A percentile compares a stretch with the other conserved stretches of the same genome.
These are phyloP conservation scores for Gillenia trifoliata DNA, from an alignment of 306 rosid species.

Conservation along the genomic window DNA sequence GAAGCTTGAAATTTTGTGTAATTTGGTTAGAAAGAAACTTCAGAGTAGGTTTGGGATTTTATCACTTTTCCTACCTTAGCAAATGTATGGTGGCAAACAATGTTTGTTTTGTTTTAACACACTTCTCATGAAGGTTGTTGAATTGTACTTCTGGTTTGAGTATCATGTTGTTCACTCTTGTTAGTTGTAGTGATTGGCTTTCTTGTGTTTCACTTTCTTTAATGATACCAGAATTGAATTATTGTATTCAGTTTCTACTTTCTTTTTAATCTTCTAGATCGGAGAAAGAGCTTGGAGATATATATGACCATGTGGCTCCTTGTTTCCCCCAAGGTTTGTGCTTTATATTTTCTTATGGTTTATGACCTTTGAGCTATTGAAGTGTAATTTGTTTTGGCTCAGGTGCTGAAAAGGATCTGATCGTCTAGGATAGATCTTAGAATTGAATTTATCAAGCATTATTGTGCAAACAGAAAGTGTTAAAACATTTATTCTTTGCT, in stretches of 20 bases:
- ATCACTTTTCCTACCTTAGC: neutral
- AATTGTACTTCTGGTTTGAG: neutral
- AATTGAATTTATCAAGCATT: neutral
- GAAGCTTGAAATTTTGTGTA: neutral
- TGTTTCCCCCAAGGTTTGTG: conserved; percentile 92
- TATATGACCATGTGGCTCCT: conserved; percentile 88
- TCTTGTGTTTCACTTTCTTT: neutral
- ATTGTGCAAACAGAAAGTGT: neutral
- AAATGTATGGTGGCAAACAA: neutral
- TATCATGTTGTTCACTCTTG: neutral
- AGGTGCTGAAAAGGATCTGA: neutral
- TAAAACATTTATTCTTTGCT: neutral
- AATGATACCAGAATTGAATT: neutral
- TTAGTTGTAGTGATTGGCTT: neutral
- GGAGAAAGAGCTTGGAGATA: conserved; percentile 95
- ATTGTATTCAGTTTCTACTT: neutral
- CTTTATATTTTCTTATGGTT: conserved; percentile 14
- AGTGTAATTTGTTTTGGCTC: conserved; percentile 4
- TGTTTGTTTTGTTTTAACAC: neutral
- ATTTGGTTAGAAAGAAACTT: neutral
- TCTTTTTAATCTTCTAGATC: conserved; percentile 48
- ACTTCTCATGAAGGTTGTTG: neutral
- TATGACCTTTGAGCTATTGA: conserved; percentile 22
- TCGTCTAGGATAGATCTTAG: neutral
- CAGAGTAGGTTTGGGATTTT: neutral